These are phyloP conservation scores for Myriosclerotinia scirpicola DNA, from an alignment of 2,329 filamentous ascomycete genomes.

Conservation along the genomic window DNA sequence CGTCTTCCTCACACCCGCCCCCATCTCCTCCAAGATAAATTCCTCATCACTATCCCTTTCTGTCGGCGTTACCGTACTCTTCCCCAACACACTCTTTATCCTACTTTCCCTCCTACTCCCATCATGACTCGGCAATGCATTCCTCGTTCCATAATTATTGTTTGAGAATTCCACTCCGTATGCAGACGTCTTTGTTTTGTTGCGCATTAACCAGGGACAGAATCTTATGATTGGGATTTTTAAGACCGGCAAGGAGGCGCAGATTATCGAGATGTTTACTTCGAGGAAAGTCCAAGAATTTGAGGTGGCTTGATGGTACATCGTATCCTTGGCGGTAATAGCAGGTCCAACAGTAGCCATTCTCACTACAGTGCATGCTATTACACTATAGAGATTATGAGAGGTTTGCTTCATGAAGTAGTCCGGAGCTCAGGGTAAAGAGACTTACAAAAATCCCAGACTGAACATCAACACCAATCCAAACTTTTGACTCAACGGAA, in stretches of 20 bases:
- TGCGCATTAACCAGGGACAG: constrained; percentile 16
- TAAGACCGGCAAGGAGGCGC: constrained; percentile 42
- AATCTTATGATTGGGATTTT: constrained; percentile 10
- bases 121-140: too few species aligned
- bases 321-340: background rate
- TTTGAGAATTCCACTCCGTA: too few species aligned
- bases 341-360: background rate
- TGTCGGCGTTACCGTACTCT: background rate
- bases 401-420: too few species aligned
- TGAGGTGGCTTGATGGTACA: constrained; percentile 48
- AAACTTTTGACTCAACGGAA: too few species aligned
- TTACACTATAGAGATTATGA: too few species aligned
- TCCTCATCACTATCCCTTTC: background rate
- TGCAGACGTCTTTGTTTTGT: background rate
- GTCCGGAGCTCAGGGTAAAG: too few species aligned
- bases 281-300: constrained; percentile 40
- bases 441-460: too few species aligned
- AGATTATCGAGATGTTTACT: constrained; percentile 43
- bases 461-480: too few species aligned
- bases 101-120: background rate
- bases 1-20: background rate
- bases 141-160: background rate
- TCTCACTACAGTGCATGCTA: too few species aligned
- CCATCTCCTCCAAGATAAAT: constrained; percentile 1
- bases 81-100: background rate